A percentile compares a stretch with the other conserved stretches of the same genome.
Conservation (phyloP, 1,139 yeast genomes). For the Kodamaea derodonti region DNA sequence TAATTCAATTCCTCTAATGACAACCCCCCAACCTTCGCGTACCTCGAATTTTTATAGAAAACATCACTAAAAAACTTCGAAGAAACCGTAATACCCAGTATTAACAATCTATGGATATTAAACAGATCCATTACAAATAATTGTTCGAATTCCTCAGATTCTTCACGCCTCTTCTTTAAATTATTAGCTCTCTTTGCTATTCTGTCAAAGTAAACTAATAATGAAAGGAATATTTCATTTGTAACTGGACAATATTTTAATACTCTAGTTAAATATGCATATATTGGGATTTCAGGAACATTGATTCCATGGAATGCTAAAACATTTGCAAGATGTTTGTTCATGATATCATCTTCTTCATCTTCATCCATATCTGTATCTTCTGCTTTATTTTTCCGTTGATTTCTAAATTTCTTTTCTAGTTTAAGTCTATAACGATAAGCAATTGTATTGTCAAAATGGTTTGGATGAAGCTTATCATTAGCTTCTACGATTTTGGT, state of each 20-base stretch:
- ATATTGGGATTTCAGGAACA: constrained; percentile 88
- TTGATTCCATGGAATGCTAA: constrained; percentile 94
- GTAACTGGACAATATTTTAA: constrained; percentile 97
- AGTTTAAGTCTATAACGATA: constrained; percentile 42
- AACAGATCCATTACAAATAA: constrained; percentile 93
- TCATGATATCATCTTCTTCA: constrained; percentile 45
- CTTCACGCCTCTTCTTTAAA: constrained; percentile 24
- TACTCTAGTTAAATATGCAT: constrained; percentile 84
- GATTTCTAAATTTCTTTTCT: constrained; percentile 28
- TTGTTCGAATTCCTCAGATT: constrained; percentile 38
- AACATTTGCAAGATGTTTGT: constrained; percentile 66
- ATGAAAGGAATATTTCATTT: constrained; percentile 86
- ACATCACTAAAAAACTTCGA: constrained; percentile 94
- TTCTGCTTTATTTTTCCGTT: constrained; percentile 9
- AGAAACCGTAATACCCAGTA: constrained; percentile 95
- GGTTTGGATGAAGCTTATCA: constrained; percentile 76
- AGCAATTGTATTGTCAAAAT: constrained; percentile 51
- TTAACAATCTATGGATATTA: constrained; percentile 88
- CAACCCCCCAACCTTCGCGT: constrained; percentile 96
- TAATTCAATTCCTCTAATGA: constrained; percentile 92
- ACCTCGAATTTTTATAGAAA: constrained; percentile 90
- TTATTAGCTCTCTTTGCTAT: constrained; percentile 85
- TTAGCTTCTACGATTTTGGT: constrained; percentile 91
- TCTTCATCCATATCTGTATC: constrained; percentile 21
- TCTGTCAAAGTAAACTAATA: constrained; percentile 90